These are phyloP conservation scores for Gaultheria prostrata DNA, from an alignment of 148 eudicot genomes.

Conservation along the genomic window DNA sequence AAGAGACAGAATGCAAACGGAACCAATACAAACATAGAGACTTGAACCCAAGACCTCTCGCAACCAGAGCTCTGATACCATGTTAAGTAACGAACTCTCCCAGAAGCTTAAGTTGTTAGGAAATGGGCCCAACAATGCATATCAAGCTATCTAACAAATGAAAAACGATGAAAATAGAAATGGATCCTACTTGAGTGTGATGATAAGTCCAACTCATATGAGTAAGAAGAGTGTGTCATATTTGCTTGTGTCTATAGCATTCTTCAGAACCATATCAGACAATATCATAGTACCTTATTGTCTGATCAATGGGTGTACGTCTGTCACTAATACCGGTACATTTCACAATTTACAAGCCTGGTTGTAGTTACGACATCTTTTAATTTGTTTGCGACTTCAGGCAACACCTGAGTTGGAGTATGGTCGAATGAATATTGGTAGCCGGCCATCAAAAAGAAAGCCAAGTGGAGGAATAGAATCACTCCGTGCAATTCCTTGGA, in stretches of 20 bases:
- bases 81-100: too few relatives aligned
- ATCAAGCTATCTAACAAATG: too few relatives aligned
- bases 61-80: too few relatives aligned
- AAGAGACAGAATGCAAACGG: too few relatives aligned
- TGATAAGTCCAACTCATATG: background rate
- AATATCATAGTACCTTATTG: background rate
- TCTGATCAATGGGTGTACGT: background rate
- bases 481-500: constrained; percentile 99
- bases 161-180: background rate
- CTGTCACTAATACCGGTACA: background rate
- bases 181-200: background rate
- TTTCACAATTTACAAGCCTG: background rate
- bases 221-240: background rate
- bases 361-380: background rate
- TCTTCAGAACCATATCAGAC: too few relatives aligned
- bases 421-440: constrained; percentile 98
- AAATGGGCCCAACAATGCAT: too few relatives aligned
- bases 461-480: constrained; percentile 99
- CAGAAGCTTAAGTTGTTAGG: too few relatives aligned
- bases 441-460: constrained; percentile 95
- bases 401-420: constrained; percentile 98
- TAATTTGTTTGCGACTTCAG: constrained; percentile 26
- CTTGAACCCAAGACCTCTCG: too few relatives aligned
- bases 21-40: too few relatives aligned
- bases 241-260: too few relatives aligned